Base-by-base conservation (phyloP, 2,329 filamentous ascomycete genomes). In the Diaporthe destruens region DNA sequence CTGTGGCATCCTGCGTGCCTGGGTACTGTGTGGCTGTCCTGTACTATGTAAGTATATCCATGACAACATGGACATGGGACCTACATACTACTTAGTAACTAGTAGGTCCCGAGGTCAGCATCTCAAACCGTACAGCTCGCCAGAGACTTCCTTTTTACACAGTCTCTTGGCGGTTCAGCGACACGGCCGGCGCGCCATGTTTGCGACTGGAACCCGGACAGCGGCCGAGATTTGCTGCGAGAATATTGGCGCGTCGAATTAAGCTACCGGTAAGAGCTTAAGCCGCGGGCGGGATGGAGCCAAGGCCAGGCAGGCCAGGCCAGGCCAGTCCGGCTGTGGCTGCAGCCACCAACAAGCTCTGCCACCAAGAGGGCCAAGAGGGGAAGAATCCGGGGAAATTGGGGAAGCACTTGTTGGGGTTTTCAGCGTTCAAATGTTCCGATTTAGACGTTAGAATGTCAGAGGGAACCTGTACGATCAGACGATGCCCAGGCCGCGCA, bases 141-240 rank as follows among this genome's bases (percentile, higher is more conserved):
- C 42, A 65, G 59, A 23, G 49, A 29, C 44, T 51, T 44, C 18
- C 2, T n/a, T 1, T 8, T n/a, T 20, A n/a, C n/a, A n/a, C n/a
- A n/a, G n/a, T n/a, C n/a, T n/a, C n/a, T n/a, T n/a, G n/a, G n/a
- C n/a, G 29, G 12, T 2, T 7, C 20, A 32, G 29, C 32, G 61
- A 36, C 44, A 51, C 7, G 1, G 12, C 44, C n/a, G 29, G 32
- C 44, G 29, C 29, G 36, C 20, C 14, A 44, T 5, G 39, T 47
- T 32, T 11, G 29, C n/a, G 42, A n/a, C 6, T 65, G 61, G 18
- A 47, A 32, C n/a, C 47, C 32, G 47, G 61, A 34, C 47, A 53
- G 32, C 32, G 61, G n/a, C 61, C 61, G 61, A 66, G 61, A 53
- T 66, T 66, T 66, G 44, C 4, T 20, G 61, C 61, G 61, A 66